phyloP scores from a whole-genome alignment of 2,329 filamentous ascomycete genomes.

The Sclerotiophoma versabilis region DNA sequence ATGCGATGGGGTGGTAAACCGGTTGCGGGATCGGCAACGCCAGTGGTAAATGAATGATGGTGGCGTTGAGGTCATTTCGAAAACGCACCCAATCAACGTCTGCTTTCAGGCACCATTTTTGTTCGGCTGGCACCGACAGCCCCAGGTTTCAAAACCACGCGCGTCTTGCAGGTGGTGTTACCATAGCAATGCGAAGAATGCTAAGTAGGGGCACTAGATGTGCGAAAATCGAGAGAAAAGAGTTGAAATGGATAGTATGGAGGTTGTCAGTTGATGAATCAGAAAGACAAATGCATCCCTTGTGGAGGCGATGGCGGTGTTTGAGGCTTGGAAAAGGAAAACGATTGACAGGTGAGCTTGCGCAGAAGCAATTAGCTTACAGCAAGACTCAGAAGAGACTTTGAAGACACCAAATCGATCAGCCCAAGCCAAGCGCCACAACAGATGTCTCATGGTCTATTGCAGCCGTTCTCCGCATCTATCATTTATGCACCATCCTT shows the following conservation, averaged over 20 bases:
- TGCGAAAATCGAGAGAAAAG: not conserved
- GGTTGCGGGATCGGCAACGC: conserved; percentile 28
- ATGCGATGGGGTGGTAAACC: conserved; percentile 26
- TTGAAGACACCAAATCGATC: not conserved
- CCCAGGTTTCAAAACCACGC: conserved; percentile 28
- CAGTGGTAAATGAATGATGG: conserved; percentile 21
- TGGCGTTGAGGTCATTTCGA: conserved; percentile 28
- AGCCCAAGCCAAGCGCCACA: conserved; percentile 1
- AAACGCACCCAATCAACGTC: conserved; percentile 25
- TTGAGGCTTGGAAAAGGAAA: conserved; percentile 1
- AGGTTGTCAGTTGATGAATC: not conserved
- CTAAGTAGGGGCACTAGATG: not conserved
- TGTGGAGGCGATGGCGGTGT: not conserved
- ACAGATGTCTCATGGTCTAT: not conserved
- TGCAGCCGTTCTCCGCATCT: not conserved
- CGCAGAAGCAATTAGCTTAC: conserved; percentile 8
- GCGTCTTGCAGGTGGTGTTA: conserved; percentile 27
- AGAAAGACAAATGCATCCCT: not conserved
- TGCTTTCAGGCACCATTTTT: conserved; percentile 24
- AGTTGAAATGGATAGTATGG: not conserved
- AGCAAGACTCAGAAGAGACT: conserved; percentile 1
- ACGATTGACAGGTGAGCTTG: not conserved
- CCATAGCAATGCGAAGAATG: not conserved
- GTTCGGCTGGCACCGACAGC: conserved; percentile 15
- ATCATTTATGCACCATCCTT: not conserved